phyloP scores from a whole-genome alignment of 2,329 filamentous ascomycete species.

The Alternaria gansuensis region DNA sequence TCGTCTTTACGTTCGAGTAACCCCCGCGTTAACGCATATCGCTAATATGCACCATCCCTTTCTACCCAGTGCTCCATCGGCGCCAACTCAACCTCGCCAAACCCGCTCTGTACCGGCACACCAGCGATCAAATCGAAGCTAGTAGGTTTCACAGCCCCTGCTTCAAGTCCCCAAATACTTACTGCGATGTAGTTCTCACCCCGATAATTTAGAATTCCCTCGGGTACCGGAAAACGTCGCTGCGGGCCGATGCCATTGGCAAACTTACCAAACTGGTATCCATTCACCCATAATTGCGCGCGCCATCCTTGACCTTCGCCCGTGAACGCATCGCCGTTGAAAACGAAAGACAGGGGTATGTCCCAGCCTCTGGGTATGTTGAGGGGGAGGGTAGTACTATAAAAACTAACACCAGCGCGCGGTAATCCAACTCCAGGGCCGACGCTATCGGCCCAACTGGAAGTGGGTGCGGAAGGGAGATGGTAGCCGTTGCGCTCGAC shows the following conservation, averaged over 20 bases:
- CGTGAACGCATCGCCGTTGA: slow-evolving; percentile 56
- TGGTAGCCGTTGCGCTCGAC: slow-evolving; percentile 70
- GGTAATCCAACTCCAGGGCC: slow-evolving; percentile 56
- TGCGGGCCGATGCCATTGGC: slow-evolving; percentile 76
- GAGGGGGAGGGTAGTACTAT: slow-evolving; percentile 62
- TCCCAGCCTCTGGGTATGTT: slow-evolving; percentile 65
- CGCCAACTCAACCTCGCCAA: slow-evolving; percentile 23
- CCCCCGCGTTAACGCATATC: neutral
- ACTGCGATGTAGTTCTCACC: slow-evolving; percentile 73
- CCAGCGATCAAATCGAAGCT: slow-evolving; percentile 60
- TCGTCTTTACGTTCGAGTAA: too few species aligned
- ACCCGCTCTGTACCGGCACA: slow-evolving; percentile 53
- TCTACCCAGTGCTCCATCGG: slow-evolving; percentile 30
- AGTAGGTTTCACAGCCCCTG: slow-evolving; percentile 65
- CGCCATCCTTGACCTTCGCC: slow-evolving; percentile 57
- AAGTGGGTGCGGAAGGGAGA: slow-evolving; percentile 56
- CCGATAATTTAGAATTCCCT: slow-evolving; percentile 74
- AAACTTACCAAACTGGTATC: slow-evolving; percentile 74
- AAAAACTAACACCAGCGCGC: slow-evolving; percentile 65
- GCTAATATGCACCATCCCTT: slow-evolving; percentile 29
- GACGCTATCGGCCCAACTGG: slow-evolving; percentile 53
- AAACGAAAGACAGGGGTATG: slow-evolving; percentile 67
- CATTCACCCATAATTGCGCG: slow-evolving; percentile 74
- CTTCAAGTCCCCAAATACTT: slow-evolving; percentile 71
- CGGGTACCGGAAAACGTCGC: slow-evolving; percentile 72